These are phyloP conservation scores for Xylaria grammica DNA, from an alignment of 495 filamentous ascomycete species.

Conservation along the genomic window DNA sequence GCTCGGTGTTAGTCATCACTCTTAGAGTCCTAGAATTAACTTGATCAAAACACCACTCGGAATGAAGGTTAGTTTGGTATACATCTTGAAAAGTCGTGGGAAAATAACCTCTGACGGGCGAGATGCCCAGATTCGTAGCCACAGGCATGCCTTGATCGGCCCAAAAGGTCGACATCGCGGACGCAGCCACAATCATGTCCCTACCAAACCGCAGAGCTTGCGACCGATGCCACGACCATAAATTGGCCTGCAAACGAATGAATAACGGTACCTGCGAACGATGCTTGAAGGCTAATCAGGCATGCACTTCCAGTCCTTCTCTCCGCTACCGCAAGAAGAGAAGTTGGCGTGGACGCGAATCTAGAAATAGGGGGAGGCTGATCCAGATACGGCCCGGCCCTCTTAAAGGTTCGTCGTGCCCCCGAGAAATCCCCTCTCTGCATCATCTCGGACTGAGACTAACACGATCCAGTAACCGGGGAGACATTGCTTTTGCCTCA, in stretches of 20 bases:
- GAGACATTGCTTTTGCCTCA: neutral
- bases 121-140: neutral
- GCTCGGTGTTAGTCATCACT: conserved; percentile 5
- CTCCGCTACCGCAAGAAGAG: conserved; percentile 10
- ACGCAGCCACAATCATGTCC: neutral
- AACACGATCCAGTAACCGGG: neutral
- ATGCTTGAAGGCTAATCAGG: conserved; percentile 2
- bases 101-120: neutral
- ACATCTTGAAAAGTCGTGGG: neutral
- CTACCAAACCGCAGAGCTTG: conserved; percentile 12
- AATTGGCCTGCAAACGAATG: conserved; percentile 5
- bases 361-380: neutral
- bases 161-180: neutral
- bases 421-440: neutral
- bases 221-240: conserved; percentile 14
- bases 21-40: neutral
- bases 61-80: neutral
- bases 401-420: neutral
- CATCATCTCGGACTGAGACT: neutral
- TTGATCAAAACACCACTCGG: neutral
- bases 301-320: conserved; percentile 8
- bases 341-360: neutral
- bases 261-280: neutral
- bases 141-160: neutral
- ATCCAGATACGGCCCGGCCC: conserved; percentile 2